Evolutionary conservation across 306 rosid genomes (phyloP), one percentile per base, ranked within the genome.

Genomic region (Inga oerstediana): DNA sequence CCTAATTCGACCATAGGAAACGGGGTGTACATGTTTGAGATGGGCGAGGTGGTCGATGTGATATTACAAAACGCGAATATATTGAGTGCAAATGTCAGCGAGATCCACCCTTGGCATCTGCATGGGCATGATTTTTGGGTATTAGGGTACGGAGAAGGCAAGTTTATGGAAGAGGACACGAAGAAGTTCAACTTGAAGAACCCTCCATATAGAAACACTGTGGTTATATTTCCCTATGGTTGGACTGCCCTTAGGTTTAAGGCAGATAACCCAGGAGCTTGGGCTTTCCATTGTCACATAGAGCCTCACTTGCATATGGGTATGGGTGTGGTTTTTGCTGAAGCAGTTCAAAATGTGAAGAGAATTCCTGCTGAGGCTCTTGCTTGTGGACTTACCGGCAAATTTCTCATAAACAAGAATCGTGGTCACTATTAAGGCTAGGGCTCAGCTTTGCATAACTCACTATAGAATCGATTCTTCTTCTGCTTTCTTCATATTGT

Each of bases 111-210:
- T 0, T 95, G 98, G 98, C 98, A 95, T 80, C 82, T 95, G 73
- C 98, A 95, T 67, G 98, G 98, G 0, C 98, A 93, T 70, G 95
- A 95, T 24, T 95, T 95, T 34, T 95, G 98, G 98, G 93, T 95
- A 11, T 75, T 95, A 74, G 98, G 92, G 0, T 95, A 90, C 7
- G 98, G 98, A 14, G 98, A 93, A 0, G 98, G 98, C 11, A 95
- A 80, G 79, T 95, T 93, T 46, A 73, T 79, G 2, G 17, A 5
- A 0, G 81, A 80, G 0, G 91, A 91, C 41, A 92, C 62, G 82
- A 81, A 19, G 22, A 30, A 64, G 2, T 82, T 93, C 15, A 95
- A 95, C 80, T 37, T 95, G 82, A 88, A 84, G 17, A 89, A 90
- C 22, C 97, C 98, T 8, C 98, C 98, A 2, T 44, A 89, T 79